A percentile compares a stretch with the other conserved stretches of the same genome.
Evolutionary conservation across 2,329 filamentous ascomycete species (phyloP).

Genomic region (Elsinoe australis): DNA sequence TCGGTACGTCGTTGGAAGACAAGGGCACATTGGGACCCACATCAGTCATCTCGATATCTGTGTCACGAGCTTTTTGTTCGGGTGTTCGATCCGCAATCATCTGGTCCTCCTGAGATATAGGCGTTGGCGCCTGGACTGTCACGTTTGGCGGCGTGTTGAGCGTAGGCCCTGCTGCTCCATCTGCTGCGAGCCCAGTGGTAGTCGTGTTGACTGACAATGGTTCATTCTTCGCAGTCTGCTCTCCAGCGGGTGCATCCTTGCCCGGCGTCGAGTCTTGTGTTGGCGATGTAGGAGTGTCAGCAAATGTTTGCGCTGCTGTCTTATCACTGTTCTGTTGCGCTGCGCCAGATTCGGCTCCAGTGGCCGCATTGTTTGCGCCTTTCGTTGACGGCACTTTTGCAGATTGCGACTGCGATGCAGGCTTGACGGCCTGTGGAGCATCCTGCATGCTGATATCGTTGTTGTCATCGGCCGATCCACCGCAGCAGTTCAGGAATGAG

Average conservation of each 20-base stretch:
- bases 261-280: constrained; percentile 16
- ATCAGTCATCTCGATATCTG: constrained; percentile 59
- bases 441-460: constrained; percentile 47
- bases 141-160: constrained; percentile 29
- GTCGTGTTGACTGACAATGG: constrained; percentile 18
- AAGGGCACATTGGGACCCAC: constrained; percentile 42
- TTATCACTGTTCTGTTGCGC: constrained; percentile 13
- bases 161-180: not conserved
- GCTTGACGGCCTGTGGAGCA: constrained; percentile 35
- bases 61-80: constrained; percentile 43
- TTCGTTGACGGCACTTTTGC: constrained; percentile 15
- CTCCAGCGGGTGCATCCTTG: constrained; percentile 17
- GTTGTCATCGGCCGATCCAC: constrained; percentile 50
- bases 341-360: constrained; percentile 16
- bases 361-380: constrained; percentile 9
- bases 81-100: constrained; percentile 45
- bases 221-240: constrained; percentile 10
- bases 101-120: constrained; percentile 32
- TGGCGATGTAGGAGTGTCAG: constrained; percentile 15
- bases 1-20: constrained; percentile 43
- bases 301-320: not conserved
- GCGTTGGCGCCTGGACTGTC: constrained; percentile 41
- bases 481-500: constrained; percentile 59
- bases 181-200: not conserved
- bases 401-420: constrained; percentile 13